Evolutionary conservation across 2,329 filamentous ascomycete species (phyloP), one percentile per base, ranked within the genome.

Genomic region (Xenosphaeropsis pyriputrescens): DNA sequence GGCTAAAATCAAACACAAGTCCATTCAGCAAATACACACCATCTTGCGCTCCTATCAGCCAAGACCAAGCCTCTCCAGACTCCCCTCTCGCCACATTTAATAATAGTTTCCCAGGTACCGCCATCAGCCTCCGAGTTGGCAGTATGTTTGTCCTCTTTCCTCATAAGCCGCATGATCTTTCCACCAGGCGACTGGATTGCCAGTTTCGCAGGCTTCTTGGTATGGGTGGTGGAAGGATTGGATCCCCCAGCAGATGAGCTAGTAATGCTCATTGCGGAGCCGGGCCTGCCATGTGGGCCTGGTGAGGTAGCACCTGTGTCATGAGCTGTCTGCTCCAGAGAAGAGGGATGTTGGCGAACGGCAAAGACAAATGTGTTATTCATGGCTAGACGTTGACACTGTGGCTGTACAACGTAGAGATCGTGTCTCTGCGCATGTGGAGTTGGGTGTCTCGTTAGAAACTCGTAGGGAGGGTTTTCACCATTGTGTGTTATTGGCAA

Each of bases 351-450:
- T 54, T 98, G 91, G 34, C 91, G 83, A 43, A 98, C 82, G 38
- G 83, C 83, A 57, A 98, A 98, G 18, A 98, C 89, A 54, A 95
- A 98, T 0, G 91, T 98, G 56, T 98, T 96, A 64, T 96, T 95
- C 39, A 93, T 68, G 2, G 85, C 88, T 18, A 98, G 67, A 18
- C 79, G 75, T 46, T 80, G 72, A 56, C 91, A 98, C 58, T 98
- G 93, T 1, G 93, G 91, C 54, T 96, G 91, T 33, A 88, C 84
- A 45, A 98, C 84, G 57, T 98, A 98, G 41, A 98, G 78, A 55
- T 98, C 91, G 57, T 98, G 88, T 32, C 89, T 76, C 54, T 94
- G 86, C n/a, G 91, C 91, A 57, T 98, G 91, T 7, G 91, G 91
- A 2, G 91, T 98, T 6, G 93, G 93, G 56, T 98, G 91, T 4